phyloP scores from a whole-genome alignment of 139 green algal genomes.

The Volvox reticuliferus region DNA sequence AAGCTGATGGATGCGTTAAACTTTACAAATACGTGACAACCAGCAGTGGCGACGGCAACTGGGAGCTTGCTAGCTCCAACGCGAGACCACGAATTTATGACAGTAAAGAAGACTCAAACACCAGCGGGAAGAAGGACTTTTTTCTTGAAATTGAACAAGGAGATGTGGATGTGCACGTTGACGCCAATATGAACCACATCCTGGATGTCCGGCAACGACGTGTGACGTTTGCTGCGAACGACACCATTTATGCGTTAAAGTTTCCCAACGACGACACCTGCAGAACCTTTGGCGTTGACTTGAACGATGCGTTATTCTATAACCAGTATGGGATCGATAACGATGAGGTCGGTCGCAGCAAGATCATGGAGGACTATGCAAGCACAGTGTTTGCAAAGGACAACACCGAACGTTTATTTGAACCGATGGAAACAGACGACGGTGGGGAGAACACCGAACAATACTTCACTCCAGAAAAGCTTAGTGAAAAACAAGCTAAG shows the following conservation, averaged over 20 bases:
- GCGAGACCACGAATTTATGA: conserved; percentile 76
- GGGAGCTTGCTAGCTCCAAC: conserved; percentile 67
- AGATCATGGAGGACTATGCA: conserved; percentile 71
- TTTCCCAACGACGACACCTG: conserved; percentile 64
- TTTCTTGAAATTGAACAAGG: conserved; percentile 56
- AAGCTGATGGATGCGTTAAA: background rate
- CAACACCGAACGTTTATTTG: conserved; percentile 48
- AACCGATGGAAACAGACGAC: conserved; percentile 61
- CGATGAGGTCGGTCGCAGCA: conserved; percentile 65
- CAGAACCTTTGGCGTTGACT: conserved; percentile 40
- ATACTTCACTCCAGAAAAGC: conserved; percentile 36
- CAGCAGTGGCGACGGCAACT: conserved; percentile 54
- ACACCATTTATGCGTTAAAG: conserved; percentile 73
- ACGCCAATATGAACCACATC: conserved; percentile 59
- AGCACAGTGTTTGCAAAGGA: conserved; percentile 61
- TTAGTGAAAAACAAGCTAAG: conserved; percentile 6
- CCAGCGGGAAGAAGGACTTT: conserved; percentile 33
- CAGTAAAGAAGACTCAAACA: conserved; percentile 73
- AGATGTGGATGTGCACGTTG: conserved; percentile 69
- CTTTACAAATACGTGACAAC: conserved; percentile 75
- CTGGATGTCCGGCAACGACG: conserved; percentile 56
- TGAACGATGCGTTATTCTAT: conserved; percentile 84
- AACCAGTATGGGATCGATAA: conserved; percentile 84
- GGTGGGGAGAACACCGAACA: background rate
- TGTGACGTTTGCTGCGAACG: conserved; percentile 72